phyloP scores from a whole-genome alignment of 192 early-diverging fungal species.

The Coemansia sp. region DNA sequence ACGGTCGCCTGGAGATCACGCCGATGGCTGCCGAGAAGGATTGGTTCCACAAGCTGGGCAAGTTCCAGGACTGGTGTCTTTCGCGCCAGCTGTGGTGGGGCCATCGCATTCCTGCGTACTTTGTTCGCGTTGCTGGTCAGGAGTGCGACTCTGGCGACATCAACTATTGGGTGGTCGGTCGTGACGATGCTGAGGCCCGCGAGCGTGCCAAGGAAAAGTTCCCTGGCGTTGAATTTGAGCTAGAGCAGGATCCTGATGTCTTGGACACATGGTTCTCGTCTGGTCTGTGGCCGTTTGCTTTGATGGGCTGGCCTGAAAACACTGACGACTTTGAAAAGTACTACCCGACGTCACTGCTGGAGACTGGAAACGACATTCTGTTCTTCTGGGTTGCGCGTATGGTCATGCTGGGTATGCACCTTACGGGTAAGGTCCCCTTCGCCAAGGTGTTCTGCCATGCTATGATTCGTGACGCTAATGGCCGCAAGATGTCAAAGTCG shows the following conservation, averaged over 20 bases:
- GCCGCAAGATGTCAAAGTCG: constrained; percentile 97
- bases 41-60: constrained; percentile 95
- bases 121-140: constrained; percentile 76
- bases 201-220: constrained; percentile 76
- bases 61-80: constrained; percentile 98
- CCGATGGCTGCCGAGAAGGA: constrained; percentile 87
- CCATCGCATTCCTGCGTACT: constrained; percentile 94
- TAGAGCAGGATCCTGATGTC: constrained; percentile 97
- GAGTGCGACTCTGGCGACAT: constrained; percentile 57
- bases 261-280: constrained; percentile 99
- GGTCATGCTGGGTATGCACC: constrained; percentile 97
- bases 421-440: constrained; percentile 96
- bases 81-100: constrained; percentile 99
- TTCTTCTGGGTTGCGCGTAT: constrained; percentile 99
- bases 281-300: constrained; percentile 97
- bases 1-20: constrained; percentile 78
- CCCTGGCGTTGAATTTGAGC: constrained; percentile 71
- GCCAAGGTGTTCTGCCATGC: constrained; percentile 94
- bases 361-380: constrained; percentile 98
- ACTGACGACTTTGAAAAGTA: constrained; percentile 81
- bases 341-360: constrained; percentile 89
- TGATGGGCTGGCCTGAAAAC: constrained; percentile 94
- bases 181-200: constrained; percentile 71
- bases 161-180: constrained; percentile 86
- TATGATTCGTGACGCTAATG: constrained; percentile 97